Evolutionary conservation across 1,284 basidiomycete species (phyloP), one percentile per base, ranked within the genome.

Genomic region (Cutaneotrichosporon mucoides): DNA sequence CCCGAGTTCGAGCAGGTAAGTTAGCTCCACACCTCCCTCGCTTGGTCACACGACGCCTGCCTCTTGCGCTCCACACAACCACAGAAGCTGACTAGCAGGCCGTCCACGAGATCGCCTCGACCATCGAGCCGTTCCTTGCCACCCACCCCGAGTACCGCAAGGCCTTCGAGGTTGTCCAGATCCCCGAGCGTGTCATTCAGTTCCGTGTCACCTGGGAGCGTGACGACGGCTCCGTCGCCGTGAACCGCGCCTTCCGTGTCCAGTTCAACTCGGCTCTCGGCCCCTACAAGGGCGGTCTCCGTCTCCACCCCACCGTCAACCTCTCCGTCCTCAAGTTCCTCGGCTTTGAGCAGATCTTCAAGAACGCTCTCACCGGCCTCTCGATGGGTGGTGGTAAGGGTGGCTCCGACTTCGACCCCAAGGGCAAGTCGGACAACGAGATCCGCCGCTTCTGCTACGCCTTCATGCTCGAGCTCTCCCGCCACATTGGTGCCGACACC

Each of bases 261-360:
- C 87, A 88, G 80, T 89, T 88, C 83, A 89, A 89, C 83, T 89
- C 88, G 45, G 87, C 87, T 15, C 83, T 90, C 55, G 88, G 88
- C 59, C 88, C 88, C 44, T 90, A 89, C 84, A 90, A 89, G 79
- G 88, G 88, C 68, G 88, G 88, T 76, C 84, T 89, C 66, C 53
- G 88, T 68, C 83, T 90, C 60, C 88, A 89, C 82, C 87, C 87
- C 63, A 84, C 86, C 57, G 88, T 90, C 79, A 90, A 89, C 81
- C 83, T 90, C 45, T 88, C 86, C 66, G 88, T 90, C 78, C 84
- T 90, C 78, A 90, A 90, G 78, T 90, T 90, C 85, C 84, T 90
- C 66, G 88, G 88, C 56, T 88, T 89, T 75, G 88, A 90, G 80
- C 85, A 85, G 76, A 87, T 85, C 68, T 89, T 90, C 84, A 90